Conservation (phyloP, 129 eudicot genomes). For the Silybum marianum region DNA sequence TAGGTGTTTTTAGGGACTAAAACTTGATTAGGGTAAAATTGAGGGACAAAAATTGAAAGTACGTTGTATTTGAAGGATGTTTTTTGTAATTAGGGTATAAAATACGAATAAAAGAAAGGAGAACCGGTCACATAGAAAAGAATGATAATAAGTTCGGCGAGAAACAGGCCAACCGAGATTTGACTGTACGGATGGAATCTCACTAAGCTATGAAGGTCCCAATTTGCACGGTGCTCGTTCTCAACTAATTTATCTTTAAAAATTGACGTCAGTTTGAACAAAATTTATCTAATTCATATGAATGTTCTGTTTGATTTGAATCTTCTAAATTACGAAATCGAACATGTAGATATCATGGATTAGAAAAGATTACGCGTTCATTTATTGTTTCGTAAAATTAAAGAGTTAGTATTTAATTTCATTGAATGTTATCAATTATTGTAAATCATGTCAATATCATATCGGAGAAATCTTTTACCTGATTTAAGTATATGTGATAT, state of each 20-base stretch:
- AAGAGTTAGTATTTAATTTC: neutral
- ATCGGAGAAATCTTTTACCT: neutral
- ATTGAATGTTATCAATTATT: neutral
- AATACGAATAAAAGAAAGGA: neutral
- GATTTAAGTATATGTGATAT: neutral
- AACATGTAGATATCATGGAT: neutral
- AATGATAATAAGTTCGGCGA: constrained; percentile 18
- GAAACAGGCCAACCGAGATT: constrained; percentile 22
- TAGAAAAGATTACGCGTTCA: neutral
- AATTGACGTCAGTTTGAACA: too few relatives aligned
- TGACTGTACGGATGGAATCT: neutral
- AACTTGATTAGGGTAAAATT: neutral
- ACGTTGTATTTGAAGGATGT: neutral
- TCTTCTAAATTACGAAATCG: neutral
- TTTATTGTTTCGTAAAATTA: neutral
- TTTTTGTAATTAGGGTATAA: neutral
- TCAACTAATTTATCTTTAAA: neutral
- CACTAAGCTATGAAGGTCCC: neutral
- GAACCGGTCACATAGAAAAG: neutral
- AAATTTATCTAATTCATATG: neutral
- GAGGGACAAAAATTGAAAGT: neutral
- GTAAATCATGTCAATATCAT: neutral
- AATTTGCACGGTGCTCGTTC: constrained; percentile 9
- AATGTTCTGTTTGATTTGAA: neutral
- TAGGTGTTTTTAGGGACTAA: neutral